Base-by-base conservation (phyloP, 2,329 filamentous ascomycete species). In the Ascomycota sp. region DNA sequence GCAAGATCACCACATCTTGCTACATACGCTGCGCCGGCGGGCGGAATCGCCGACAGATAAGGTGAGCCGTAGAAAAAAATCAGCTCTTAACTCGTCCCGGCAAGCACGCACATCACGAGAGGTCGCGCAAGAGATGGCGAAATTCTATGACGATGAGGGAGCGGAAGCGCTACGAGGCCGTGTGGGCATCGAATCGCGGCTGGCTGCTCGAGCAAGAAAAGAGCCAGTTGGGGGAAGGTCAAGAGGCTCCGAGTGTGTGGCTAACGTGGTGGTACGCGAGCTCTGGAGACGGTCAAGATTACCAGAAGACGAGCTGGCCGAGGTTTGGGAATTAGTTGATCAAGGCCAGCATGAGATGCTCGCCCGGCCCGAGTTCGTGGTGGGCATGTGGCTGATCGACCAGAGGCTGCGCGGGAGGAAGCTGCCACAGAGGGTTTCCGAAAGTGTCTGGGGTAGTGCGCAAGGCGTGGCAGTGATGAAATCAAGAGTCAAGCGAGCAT, bases 171-270 rank as follows among this genome's bases (percentile, higher is more conserved):
- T 89, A 89, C 48, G 80, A 86, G 48, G 80, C 76, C 3, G 66
- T 89, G 1, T 89, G 79, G 78, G 80, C 80, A 2, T 80, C 77
- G 25, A 89, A 89, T 42, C 69, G 71, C 29, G 79, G 79, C 0
- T 34, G 70, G 0, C 51, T 68, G 7, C 45, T 64, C 2, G 41
- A 52, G 2, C 15, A 36, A 9, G 36, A 37, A 31, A 17, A 17
- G 15, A 3, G 15, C 15, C 15, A 17, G 15, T 17, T 17, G 15
- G 15, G 15, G 1, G 37, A 34, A 9, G 36, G 37, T 5, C 37
- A 29, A 17, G 46, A 51, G 7, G 38, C 47, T 4, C 50, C 2
- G 61, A 69, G 10, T 58, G 64, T 27, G 73, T 86, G 3, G 59
- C 63, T 22, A 77, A 74, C 41, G 52, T 82, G 0, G 65, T 83